These are phyloP conservation scores for Phytophthora gonapodyides DNA, from an alignment of 352 stramenopile species.

Conservation along the genomic window DNA sequence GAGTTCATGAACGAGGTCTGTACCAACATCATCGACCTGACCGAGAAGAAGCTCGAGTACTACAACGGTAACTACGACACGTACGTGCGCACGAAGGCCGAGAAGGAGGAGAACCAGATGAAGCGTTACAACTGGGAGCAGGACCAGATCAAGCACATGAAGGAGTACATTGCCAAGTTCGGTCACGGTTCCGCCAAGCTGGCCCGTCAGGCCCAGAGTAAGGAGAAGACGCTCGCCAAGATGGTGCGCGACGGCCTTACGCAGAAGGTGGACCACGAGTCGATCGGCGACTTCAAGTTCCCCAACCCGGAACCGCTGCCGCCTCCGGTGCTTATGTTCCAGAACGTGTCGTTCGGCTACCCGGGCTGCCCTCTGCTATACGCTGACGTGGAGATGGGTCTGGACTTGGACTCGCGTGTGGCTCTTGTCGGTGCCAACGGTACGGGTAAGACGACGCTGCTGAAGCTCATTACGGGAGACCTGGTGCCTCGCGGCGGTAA, in stretches of 20 bases:
- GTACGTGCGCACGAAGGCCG: slow-evolving; percentile 96
- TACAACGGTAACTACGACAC: slow-evolving; percentile 99
- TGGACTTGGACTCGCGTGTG: slow-evolving; percentile 97
- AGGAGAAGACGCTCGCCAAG: slow-evolving; percentile 99
- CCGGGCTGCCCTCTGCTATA: slow-evolving; percentile 92
- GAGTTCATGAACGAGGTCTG: slow-evolving; percentile 99
- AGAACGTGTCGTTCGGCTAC: slow-evolving; percentile 97
- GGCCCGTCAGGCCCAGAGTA: slow-evolving; percentile 97
- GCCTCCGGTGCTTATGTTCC: slow-evolving; percentile 97
- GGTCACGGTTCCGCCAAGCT: slow-evolving; percentile 98
- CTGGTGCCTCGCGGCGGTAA: slow-evolving; percentile 93
- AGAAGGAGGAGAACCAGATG: slow-evolving; percentile 99
- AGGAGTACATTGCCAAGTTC: slow-evolving; percentile 99
- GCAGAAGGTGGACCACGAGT: slow-evolving; percentile 92
- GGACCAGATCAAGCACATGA: slow-evolving; percentile 98
- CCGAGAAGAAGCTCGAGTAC: slow-evolving; percentile 95
- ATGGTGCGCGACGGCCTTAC: slow-evolving; percentile 97
- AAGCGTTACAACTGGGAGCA: slow-evolving; percentile 98
- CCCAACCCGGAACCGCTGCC: slow-evolving; percentile 95
- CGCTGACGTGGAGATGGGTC: slow-evolving; percentile 93
- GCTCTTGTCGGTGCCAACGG: slow-evolving; percentile 97
- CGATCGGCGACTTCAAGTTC: slow-evolving; percentile 95
- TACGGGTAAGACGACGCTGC: slow-evolving; percentile 96
- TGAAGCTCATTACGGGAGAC: slow-evolving; percentile 98
- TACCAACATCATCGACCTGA: slow-evolving; percentile 98